These are phyloP conservation scores for Rhynchospora pubera DNA, from an alignment of 176 grass and related monocot genomes.

Conservation along the genomic window DNA sequence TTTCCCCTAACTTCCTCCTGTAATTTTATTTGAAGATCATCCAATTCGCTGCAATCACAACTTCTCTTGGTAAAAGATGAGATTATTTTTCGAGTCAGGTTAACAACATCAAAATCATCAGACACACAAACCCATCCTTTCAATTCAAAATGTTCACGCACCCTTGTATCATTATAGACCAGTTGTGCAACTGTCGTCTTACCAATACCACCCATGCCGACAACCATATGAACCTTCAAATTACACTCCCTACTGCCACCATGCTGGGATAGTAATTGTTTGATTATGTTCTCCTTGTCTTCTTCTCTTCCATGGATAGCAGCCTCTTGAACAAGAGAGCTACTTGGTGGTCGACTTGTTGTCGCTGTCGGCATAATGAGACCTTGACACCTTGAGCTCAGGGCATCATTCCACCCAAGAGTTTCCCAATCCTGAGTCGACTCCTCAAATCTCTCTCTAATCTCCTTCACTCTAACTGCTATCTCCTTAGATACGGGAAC, in stretches of 20 bases:
- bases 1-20: slow-evolving; percentile 3
- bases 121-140: slow-evolving; percentile 20
- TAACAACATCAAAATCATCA: slow-evolving; percentile 19
- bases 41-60: slow-evolving; percentile 13
- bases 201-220: slow-evolving; percentile 16
- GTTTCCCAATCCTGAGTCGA: background rate
- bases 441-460: slow-evolving; percentile 17
- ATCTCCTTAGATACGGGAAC: slow-evolving; percentile 13
- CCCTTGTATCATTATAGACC: slow-evolving; percentile 5
- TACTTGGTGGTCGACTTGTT: background rate
- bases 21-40: slow-evolving; percentile 20
- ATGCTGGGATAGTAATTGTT: background rate
- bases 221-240: background rate
- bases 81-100: slow-evolving; percentile 15
- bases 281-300: slow-evolving; percentile 21
- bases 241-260: background rate
- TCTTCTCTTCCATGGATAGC: slow-evolving; percentile 11
- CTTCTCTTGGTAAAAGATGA: slow-evolving; percentile 2
- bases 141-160: slow-evolving; percentile 2
- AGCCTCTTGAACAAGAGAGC: background rate
- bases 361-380: background rate
- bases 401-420: background rate
- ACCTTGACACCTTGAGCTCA: background rate
- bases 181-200: slow-evolving; percentile 17
- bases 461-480: background rate